phyloP scores from a whole-genome alignment of 106 monocot genomes.

The Dioscorea dumetorum region DNA sequence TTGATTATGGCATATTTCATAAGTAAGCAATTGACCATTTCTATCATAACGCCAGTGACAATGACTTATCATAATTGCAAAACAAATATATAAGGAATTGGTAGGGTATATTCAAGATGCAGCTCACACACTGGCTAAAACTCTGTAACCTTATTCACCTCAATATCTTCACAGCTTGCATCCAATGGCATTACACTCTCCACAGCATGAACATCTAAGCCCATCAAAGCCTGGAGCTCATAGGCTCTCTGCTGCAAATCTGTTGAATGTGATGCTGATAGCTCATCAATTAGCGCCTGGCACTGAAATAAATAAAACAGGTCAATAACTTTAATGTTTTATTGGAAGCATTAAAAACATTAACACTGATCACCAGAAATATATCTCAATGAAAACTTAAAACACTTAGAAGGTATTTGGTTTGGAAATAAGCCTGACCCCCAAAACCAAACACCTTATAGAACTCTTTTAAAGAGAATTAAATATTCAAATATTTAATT shows the following conservation, averaged over 20 bases:
- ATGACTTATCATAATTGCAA: too few relatives aligned
- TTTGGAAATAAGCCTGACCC: too few relatives aligned
- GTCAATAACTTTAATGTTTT: too few relatives aligned
- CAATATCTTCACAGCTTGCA: conserved; percentile 99
- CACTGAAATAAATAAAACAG: conserved; percentile 45
- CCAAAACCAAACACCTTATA: too few relatives aligned
- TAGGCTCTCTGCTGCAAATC: conserved; percentile 96
- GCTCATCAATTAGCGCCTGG: conserved; percentile 78
- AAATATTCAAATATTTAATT: too few relatives aligned
- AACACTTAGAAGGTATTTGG: too few relatives aligned
- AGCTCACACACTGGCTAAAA: background rate
- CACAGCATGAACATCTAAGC: conserved; percentile 50
- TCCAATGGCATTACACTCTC: conserved; percentile 80
- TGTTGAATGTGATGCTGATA: conserved; percentile 93
- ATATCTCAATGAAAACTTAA: background rate
- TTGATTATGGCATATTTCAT: too few relatives aligned
- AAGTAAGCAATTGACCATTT: too few relatives aligned
- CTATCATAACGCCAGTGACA: too few relatives aligned
- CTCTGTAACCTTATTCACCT: conserved; percentile 28
- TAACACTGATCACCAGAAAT: background rate
- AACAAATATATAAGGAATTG: too few relatives aligned
- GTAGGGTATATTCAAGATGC: too few relatives aligned
- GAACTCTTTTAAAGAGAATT: too few relatives aligned
- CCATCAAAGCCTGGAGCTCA: conserved; percentile 77
- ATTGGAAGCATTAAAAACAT: background rate